phyloP scores from a whole-genome alignment of 1,284 basidiomycete species.

The Agaricales sp. region DNA sequence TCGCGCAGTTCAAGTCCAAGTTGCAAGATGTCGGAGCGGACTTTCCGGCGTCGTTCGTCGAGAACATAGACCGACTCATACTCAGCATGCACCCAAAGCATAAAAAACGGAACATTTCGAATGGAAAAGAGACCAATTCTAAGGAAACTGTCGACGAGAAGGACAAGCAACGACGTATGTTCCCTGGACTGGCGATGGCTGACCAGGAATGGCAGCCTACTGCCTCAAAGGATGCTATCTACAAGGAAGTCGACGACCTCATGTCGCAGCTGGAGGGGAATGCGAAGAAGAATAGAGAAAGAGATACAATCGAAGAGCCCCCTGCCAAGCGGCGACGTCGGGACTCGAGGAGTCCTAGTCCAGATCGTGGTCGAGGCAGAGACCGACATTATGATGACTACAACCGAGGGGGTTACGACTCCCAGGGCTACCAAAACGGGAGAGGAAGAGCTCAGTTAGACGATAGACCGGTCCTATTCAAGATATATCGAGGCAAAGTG shows the following conservation, averaged over 20 bases:
- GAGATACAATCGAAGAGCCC: constrained; percentile 36
- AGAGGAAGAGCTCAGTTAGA: constrained; percentile 47
- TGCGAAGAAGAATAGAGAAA: constrained; percentile 46
- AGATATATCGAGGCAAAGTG: constrained; percentile 89
- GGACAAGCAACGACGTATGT: constrained; percentile 76
- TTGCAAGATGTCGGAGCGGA: constrained; percentile 76
- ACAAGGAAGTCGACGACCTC: constrained; percentile 80
- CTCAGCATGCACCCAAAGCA: constrained; percentile 94
- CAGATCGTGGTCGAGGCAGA: constrained; percentile 36
- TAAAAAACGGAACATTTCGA: constrained; percentile 44
- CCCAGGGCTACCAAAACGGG: constrained; percentile 24
- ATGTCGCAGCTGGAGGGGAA: constrained; percentile 38
- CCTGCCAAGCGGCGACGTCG: constrained; percentile 30
- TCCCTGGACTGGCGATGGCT: constrained; percentile 85
- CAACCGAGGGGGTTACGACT: neutral
- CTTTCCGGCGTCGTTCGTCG: constrained; percentile 84
- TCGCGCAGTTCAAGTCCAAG: constrained; percentile 75
- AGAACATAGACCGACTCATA: constrained; percentile 91
- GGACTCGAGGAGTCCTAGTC: constrained; percentile 40
- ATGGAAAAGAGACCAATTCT: constrained; percentile 25
- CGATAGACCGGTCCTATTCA: constrained; percentile 83
- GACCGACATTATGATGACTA: constrained; percentile 20
- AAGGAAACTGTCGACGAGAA: constrained; percentile 42
- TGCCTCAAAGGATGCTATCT: constrained; percentile 53
- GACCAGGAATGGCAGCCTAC: constrained; percentile 56